Percentiles rank a stretch among this genome's conserved stretches.
These are phyloP conservation scores for Nymphaea thermarum DNA, from an alignment of 164 flowering plant genomes.

Conservation along the genomic window DNA sequence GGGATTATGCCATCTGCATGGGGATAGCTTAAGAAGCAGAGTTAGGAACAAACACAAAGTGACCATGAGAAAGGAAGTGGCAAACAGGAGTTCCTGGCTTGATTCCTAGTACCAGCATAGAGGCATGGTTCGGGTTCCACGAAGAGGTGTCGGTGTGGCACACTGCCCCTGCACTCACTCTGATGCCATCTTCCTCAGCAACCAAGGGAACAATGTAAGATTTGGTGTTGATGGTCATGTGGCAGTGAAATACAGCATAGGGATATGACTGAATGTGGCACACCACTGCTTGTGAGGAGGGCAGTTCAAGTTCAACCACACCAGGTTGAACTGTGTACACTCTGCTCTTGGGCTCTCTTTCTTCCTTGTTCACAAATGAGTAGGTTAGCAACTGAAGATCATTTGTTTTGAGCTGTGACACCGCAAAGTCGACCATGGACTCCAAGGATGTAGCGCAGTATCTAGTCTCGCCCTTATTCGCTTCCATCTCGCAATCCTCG, in stretches of 20 bases:
- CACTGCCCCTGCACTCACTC: constrained; percentile 1
- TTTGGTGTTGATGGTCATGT: background rate
- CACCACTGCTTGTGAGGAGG: background rate
- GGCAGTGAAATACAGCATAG: background rate
- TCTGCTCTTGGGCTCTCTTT: background rate
- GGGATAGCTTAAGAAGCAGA: no score
- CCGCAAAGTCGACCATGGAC: background rate
- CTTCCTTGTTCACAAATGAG: background rate
- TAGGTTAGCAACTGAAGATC: background rate
- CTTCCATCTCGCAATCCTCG: background rate
- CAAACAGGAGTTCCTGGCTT: background rate
- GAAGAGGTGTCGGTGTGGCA: background rate
- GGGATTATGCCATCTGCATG: no score
- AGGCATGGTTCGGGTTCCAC: background rate
- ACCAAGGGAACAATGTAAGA: background rate
- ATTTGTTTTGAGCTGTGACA: background rate
- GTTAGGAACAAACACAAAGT: background rate
- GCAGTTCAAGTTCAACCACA: background rate
- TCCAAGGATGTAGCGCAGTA: background rate
- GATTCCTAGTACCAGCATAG: background rate
- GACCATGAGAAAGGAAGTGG: constrained; percentile 1
- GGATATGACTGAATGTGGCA: background rate
- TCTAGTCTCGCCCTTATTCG: background rate
- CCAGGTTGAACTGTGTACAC: background rate
- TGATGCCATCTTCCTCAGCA: background rate